phyloP scores from a whole-genome alignment of 495 filamentous ascomycete species.

The Aspergillus conjunctus region DNA sequence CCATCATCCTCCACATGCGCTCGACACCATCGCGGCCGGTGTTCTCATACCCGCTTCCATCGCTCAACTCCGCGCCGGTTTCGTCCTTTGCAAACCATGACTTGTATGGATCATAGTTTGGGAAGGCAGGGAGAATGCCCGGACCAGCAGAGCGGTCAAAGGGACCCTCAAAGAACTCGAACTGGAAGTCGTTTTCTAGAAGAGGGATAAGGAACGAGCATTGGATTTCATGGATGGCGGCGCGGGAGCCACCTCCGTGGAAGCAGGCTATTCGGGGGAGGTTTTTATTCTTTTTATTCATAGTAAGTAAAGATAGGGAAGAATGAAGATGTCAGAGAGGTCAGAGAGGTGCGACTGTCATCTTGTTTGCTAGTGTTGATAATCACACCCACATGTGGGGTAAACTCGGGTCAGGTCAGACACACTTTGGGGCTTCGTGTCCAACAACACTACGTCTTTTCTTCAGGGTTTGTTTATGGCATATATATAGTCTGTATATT shows the following conservation, averaged over 20 bases:
- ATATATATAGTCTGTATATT: no score
- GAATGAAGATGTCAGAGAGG: neutral
- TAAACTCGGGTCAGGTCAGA: no score
- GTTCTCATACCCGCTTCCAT: slow-evolving; percentile 26
- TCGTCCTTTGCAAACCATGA: slow-evolving; percentile 52
- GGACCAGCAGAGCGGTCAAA: slow-evolving; percentile 35
- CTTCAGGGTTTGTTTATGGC: no score
- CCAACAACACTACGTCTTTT: no score
- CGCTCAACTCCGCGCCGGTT: slow-evolving; percentile 48
- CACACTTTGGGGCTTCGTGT: no score
- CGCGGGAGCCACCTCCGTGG: slow-evolving; percentile 39
- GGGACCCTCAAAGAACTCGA: slow-evolving; percentile 38
- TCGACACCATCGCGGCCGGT: slow-evolving; percentile 26
- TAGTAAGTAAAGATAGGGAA: neutral
- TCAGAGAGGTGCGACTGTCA: neutral
- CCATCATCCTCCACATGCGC: slow-evolving; percentile 28
- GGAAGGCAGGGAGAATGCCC: slow-evolving; percentile 37
- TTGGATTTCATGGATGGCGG: slow-evolving; percentile 33
- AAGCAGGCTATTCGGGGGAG: slow-evolving; percentile 41
- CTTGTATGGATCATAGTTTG: slow-evolving; percentile 55
- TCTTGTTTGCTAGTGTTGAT: no score
- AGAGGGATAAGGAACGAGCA: slow-evolving; percentile 24
- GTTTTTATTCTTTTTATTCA: neutral
- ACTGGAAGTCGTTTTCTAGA: slow-evolving; percentile 28
- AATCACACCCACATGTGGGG: no score